Base-by-base conservation (phyloP, 495 filamentous ascomycete species). In the Neurospora tetrasperma region DNA sequence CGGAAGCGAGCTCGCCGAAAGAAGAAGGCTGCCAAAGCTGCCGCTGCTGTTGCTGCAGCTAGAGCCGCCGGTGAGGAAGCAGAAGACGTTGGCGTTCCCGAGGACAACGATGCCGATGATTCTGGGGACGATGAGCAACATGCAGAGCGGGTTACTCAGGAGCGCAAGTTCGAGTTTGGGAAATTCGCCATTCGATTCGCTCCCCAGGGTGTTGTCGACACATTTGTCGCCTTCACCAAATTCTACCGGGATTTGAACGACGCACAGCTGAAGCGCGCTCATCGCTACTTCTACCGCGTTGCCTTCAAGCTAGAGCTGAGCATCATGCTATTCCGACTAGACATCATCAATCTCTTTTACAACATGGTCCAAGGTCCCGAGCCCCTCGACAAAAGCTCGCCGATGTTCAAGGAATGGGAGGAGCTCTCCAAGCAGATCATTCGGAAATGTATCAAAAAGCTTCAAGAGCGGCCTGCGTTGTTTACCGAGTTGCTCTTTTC, bases 261-360 rank as follows among this genome's bases (percentile, higher is more conserved):
- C 3, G 85, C 89, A 48, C 96, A 98, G 79, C 83, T 98, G 69
- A 99, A 99, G 83, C 90, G 96, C 5, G 92, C 91, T 31, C 95
- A 98, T 82, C 93, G 96, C 10, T 98, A 96, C 76, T 95, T 99
- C 81, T 95, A 98, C 75, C 90, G 96, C 2, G 88, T 97, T 54
- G 94, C 94, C 5, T 98, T 98, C 86, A 98, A 98, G 82, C 90
- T 94, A 77, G 93, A 97, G 62, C 90, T 96, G 84, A 90, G 89
- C 73, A 90, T 97, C 14, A 86, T 98, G 81, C 86, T 99, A 3
- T 97, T 93, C 78, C 90, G 96, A 5, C 83, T 97, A 4, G 96
- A 98, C 76, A 96, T 97, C 16, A 88, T 99, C 71, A 89, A 90
- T 46, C 85, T 98, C 16, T 91, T 99, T 68, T 89, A 97, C 76